Conservation (phyloP, 345 rosid species). For the Psidium guajava region DNA sequence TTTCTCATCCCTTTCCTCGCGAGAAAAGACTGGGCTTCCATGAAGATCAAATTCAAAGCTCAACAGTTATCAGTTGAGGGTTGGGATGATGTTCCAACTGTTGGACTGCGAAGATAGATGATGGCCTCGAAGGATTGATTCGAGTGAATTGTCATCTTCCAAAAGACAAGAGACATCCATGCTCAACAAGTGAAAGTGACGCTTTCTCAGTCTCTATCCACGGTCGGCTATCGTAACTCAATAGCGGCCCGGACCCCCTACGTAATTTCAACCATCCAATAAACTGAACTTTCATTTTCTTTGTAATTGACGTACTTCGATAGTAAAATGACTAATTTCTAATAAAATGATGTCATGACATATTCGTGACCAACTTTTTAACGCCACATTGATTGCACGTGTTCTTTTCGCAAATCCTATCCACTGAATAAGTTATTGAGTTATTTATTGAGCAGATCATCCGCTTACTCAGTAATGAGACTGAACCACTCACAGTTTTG, state of each 20-base stretch:
- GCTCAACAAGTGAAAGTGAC: not conserved
- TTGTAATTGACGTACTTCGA: not conserved
- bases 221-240: not conserved
- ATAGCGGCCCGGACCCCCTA: not conserved
- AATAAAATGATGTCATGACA: not conserved
- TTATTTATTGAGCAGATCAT: not conserved
- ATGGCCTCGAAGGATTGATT: not conserved
- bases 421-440: not conserved
- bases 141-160: not conserved
- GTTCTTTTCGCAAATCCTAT: not conserved
- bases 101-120: not conserved
- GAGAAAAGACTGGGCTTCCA: not conserved
- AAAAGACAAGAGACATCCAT: not conserved
- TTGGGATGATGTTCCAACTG: not conserved
- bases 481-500: not conserved
- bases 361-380: not conserved
- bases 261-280: not conserved
- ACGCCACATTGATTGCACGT: not conserved
- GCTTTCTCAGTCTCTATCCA: not conserved
- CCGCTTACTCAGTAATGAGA: no score
- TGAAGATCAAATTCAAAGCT: not conserved
- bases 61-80: not conserved
- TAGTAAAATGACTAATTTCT: not conserved
- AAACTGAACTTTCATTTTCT: not conserved
- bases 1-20: not conserved